Evolutionary conservation across 352 stramenopile genomes (phyloP).

Genomic region (Peronospora farinosa): DNA sequence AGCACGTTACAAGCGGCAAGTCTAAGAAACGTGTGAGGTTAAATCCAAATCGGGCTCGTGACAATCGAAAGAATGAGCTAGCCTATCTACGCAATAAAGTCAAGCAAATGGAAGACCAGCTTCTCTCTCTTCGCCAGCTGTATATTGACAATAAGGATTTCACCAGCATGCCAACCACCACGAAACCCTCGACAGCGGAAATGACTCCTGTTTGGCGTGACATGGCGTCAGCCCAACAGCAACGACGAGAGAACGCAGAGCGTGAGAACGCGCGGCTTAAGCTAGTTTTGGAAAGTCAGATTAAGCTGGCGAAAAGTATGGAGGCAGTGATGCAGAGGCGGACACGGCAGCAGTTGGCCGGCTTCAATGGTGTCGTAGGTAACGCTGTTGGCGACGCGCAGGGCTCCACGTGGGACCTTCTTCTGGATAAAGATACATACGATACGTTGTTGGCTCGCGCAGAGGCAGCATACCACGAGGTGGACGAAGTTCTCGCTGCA

Average conservation of each 20-base stretch:
- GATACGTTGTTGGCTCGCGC: slow-evolving; percentile 27
- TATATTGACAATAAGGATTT: slow-evolving; percentile 22
- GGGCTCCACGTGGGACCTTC: slow-evolving; percentile 26
- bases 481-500: slow-evolving; percentile 31
- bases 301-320: slow-evolving; percentile 45
- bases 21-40: slow-evolving; percentile 22
- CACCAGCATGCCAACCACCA: slow-evolving; percentile 2
- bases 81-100: slow-evolving; percentile 41
- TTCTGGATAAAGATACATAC: slow-evolving; percentile 34
- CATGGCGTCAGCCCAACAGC: slow-evolving; percentile 27
- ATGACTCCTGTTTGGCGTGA: slow-evolving; percentile 32
- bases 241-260: slow-evolving; percentile 33
- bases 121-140: slow-evolving; percentile 26
- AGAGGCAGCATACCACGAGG: slow-evolving; percentile 30
- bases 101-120: slow-evolving; percentile 35
- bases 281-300: slow-evolving; percentile 38
- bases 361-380: slow-evolving; percentile 25
- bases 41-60: slow-evolving; percentile 35
- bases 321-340: slow-evolving; percentile 33
- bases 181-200: slow-evolving; percentile 5
- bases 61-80: slow-evolving; percentile 39
- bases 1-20: slow-evolving; percentile 14
- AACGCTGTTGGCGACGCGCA: slow-evolving; percentile 10
- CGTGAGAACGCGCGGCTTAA: slow-evolving; percentile 46
- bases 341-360: slow-evolving; percentile 28